These are phyloP conservation scores for Pistacia atlantica DNA, from an alignment of 345 rosid genomes.

Conservation along the genomic window DNA sequence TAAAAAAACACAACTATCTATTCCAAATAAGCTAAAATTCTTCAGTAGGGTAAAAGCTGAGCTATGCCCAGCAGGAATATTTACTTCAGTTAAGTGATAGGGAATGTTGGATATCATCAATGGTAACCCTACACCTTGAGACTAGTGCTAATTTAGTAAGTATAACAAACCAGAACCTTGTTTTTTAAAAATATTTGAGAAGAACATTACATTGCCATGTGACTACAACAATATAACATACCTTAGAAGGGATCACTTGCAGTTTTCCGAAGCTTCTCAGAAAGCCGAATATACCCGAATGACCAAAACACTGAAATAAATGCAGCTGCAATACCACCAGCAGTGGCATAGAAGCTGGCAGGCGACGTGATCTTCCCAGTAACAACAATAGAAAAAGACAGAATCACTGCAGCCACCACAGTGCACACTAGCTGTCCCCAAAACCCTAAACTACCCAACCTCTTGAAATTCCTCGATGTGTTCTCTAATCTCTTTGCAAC, in stretches of 20 bases:
- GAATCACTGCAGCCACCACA: slow-evolving; percentile 82
- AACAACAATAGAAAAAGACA: slow-evolving; percentile 76
- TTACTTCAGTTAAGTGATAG: neutral
- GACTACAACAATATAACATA: slow-evolving; percentile 19
- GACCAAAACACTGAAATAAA: slow-evolving; percentile 96
- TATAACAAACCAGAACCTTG: neutral
- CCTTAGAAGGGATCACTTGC: slow-evolving; percentile 91
- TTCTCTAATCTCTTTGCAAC: slow-evolving; percentile 89
- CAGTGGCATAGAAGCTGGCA: slow-evolving; percentile 80
- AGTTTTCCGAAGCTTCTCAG: slow-evolving; percentile 81
- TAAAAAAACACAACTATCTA: neutral
- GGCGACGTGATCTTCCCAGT: slow-evolving; percentile 89
- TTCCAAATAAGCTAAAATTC: neutral
- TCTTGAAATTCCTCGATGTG: slow-evolving; percentile 90
- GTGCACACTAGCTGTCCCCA: slow-evolving; percentile 96
- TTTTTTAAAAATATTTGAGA: neutral
- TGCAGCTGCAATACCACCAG: slow-evolving; percentile 87
- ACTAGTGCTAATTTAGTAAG: neutral
- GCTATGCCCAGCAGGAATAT: neutral
- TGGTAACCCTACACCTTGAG: neutral
- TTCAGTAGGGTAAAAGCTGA: neutral
- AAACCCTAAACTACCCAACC: slow-evolving; percentile 86
- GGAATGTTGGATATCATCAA: neutral
- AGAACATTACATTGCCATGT: neutral
- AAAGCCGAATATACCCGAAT: slow-evolving; percentile 84